Conservation (phyloP, 108 stramenopile genomes). For the Fragilaria radians region DNA sequence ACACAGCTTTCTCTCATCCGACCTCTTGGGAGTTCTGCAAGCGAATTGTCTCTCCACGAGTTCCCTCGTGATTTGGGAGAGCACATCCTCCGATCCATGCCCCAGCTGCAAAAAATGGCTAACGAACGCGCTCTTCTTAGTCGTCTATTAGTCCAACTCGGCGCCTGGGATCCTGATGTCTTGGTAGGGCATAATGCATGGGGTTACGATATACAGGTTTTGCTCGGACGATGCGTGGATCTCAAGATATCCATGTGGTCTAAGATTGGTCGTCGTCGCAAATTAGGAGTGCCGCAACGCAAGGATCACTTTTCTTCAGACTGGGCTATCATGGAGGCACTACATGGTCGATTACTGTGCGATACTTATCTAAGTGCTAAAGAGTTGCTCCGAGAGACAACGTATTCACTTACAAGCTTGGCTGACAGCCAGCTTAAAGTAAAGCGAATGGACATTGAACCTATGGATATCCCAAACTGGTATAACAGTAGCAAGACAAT, state of each 20-base stretch:
- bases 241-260: constrained; percentile 91
- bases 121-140: constrained; percentile 94
- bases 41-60: constrained; percentile 28
- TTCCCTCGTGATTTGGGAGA: constrained; percentile 81
- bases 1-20: constrained; percentile 77
- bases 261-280: constrained; percentile 90
- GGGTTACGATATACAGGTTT: constrained; percentile 95
- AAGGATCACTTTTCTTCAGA: constrained; percentile 50
- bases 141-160: constrained; percentile 69
- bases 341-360: constrained; percentile 88
- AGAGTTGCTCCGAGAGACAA: constrained; percentile 93
- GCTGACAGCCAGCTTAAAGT: constrained; percentile 79
- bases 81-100: constrained; percentile 53
- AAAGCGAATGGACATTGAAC: constrained; percentile 80
- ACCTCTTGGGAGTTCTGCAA: constrained; percentile 46
- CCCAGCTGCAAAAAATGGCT: constrained; percentile 62
- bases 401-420: constrained; percentile 87
- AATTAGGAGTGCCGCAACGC: constrained; percentile 56
- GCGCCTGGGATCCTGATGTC: constrained; percentile 95
- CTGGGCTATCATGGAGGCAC: constrained; percentile 68
- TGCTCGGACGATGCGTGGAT: constrained; percentile 83
- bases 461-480: constrained; percentile 86
- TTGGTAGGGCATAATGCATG: constrained; percentile 96
- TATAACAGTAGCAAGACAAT: constrained; percentile 65
- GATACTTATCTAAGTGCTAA: constrained; percentile 95